A percentile compares a stretch with the other conserved stretches of the same genome.
These are phyloP conservation scores for Pleurotus sapidus DNA, from an alignment of 768 basidiomycete species.

Conservation along the genomic window DNA sequence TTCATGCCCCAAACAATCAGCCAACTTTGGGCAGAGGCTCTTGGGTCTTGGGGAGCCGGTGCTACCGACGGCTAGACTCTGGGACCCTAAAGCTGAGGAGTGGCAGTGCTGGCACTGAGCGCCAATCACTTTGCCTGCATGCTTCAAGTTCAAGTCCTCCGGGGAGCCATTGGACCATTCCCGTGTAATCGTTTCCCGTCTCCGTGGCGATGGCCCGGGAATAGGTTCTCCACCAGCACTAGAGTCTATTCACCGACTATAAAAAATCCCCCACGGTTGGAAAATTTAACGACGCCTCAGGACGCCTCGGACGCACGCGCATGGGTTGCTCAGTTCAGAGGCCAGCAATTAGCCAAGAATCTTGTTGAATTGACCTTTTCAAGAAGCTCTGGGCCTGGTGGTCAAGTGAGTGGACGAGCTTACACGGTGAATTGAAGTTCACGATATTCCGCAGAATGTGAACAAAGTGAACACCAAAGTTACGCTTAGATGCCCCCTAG, in stretches of 20 bases:
- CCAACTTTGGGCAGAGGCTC: too few species aligned
- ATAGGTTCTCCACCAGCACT: too few species aligned
- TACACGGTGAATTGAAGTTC: background rate
- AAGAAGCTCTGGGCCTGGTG: slow-evolving; percentile 82
- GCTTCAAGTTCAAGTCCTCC: too few species aligned
- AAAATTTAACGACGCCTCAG: slow-evolving; percentile 30
- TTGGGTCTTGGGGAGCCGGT: background rate
- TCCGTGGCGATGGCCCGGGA: too few species aligned
- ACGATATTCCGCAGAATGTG: slow-evolving; percentile 54
- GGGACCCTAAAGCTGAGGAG: background rate
- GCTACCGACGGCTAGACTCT: background rate
- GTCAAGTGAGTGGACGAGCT: slow-evolving; percentile 52
- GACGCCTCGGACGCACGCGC: slow-evolving; percentile 45
- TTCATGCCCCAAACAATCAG: too few species aligned
- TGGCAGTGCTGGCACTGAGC: background rate
- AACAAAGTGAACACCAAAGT: slow-evolving; percentile 90
- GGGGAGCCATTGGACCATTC: too few species aligned
- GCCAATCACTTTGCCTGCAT: background rate
- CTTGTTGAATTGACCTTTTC: slow-evolving; percentile 66
- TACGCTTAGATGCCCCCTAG: slow-evolving; percentile 55
- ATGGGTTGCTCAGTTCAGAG: slow-evolving; percentile 55
- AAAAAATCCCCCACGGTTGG: slow-evolving; percentile 41
- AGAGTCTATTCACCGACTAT: slow-evolving; percentile 11
- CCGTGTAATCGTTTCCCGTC: too few species aligned
- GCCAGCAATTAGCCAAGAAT: slow-evolving; percentile 41